Evolutionary conservation across 495 filamentous ascomycete genomes (phyloP).

Genomic region (Apiosordaria backusii): DNA sequence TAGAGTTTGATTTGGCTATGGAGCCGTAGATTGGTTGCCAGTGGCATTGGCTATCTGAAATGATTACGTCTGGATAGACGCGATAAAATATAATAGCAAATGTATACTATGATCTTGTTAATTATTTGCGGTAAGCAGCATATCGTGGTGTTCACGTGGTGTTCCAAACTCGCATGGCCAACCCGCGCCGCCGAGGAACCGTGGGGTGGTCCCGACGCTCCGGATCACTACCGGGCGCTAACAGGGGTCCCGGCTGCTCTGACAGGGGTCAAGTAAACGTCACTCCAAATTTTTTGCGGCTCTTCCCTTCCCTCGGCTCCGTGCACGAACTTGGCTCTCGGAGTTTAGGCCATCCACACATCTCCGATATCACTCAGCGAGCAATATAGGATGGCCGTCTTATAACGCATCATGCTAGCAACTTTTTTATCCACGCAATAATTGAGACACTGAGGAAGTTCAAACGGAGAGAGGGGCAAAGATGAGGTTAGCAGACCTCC

Average conservation of each 20-base stretch:
- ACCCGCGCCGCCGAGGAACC: not conserved
- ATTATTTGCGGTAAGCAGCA: too few species aligned
- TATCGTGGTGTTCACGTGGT: not conserved
- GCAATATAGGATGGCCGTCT: not conserved
- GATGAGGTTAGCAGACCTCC: conserved; percentile 49
- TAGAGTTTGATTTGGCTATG: not conserved
- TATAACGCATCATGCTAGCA: not conserved
- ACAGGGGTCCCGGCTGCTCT: conserved; percentile 10
- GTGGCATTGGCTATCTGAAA: too few species aligned
- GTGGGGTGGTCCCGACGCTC: conserved; percentile 8
- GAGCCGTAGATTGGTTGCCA: too few species aligned
- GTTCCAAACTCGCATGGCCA: not conserved
- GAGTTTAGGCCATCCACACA: not conserved
- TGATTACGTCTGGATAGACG: too few species aligned
- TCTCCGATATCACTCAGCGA: not conserved
- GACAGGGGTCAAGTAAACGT: not conserved
- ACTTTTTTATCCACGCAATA: not conserved
- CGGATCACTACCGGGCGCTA: conserved; percentile 23
- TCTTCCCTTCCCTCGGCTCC: not conserved
- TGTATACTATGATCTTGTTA: too few species aligned
- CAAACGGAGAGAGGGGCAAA: not conserved
- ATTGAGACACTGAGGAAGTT: not conserved
- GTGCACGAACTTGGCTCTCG: not conserved
- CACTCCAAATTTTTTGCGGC: conserved; percentile 18
- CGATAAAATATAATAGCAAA: too few species aligned